Evolutionary conservation across 768 basidiomycete species (phyloP).

Genomic region (Cyathus striatus): DNA sequence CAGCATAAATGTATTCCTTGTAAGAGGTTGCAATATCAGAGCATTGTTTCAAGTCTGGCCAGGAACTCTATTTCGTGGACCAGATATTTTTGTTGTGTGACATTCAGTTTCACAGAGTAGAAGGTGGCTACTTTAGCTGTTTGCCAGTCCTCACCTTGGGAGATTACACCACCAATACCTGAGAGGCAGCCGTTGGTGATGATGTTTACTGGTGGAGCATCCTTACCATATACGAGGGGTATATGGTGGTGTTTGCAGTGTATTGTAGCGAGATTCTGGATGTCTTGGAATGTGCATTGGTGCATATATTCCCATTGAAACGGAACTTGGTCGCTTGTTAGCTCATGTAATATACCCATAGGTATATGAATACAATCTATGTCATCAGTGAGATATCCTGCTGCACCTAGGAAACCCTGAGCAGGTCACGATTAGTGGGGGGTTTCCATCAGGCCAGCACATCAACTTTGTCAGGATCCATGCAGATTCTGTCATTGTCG

Average conservation of each 20-base stretch:
- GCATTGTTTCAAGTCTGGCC: conserved; percentile 18
- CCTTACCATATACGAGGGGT: background rate
- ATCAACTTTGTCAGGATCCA: conserved; percentile 34
- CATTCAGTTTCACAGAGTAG: conserved; percentile 20
- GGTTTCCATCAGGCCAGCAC: conserved; percentile 14
- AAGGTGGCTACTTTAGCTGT: conserved; percentile 13
- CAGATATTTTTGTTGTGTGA: conserved; percentile 23
- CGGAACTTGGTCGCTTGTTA: background rate
- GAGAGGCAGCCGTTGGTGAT: conserved; percentile 9
- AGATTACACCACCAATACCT: conserved; percentile 13
- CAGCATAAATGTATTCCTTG: conserved; percentile 15
- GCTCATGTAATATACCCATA: background rate
- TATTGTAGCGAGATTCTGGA: background rate
- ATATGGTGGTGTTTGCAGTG: background rate
- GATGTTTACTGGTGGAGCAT: background rate
- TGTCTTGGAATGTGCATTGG: background rate
- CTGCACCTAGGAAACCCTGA: background rate
- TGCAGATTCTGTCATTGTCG: conserved; percentile 22
- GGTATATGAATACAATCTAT: background rate
- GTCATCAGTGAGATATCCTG: background rate
- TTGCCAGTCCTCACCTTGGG: conserved; percentile 4
- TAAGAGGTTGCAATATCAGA: conserved; percentile 11
- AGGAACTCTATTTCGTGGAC: conserved; percentile 27
- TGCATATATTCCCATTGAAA: background rate
- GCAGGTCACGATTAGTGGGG: conserved; percentile 12